Evolutionary conservation across 2,329 filamentous ascomycete genomes (phyloP).

Genomic region (Fusarium compactum): DNA sequence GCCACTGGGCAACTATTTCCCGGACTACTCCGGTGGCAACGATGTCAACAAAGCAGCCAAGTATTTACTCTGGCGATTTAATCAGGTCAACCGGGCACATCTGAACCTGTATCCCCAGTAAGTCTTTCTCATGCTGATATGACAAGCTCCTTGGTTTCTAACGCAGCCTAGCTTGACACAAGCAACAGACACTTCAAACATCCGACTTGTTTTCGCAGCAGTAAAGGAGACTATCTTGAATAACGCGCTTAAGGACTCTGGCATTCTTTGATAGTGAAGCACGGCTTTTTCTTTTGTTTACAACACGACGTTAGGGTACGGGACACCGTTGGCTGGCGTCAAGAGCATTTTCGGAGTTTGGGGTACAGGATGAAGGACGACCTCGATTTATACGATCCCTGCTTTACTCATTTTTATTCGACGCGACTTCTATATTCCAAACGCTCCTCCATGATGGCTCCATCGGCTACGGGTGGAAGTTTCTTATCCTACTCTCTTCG

Average conservation of each 20-base stretch:
- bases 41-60: slow-evolving; percentile 99
- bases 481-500: slow-evolving; percentile 20
- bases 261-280: slow-evolving; percentile 77
- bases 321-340: slow-evolving; percentile 43
- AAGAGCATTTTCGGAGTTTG: slow-evolving; percentile 48
- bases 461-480: slow-evolving; percentile 21
- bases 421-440: slow-evolving; percentile 34
- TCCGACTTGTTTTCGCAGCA: slow-evolving; percentile 95
- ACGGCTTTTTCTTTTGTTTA: slow-evolving; percentile 34
- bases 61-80: slow-evolving; percentile 97
- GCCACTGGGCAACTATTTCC: slow-evolving; percentile 94
- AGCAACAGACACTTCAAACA: slow-evolving; percentile 98
- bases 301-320: slow-evolving; percentile 43
- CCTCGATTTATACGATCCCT: slow-evolving; percentile 40
- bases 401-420: slow-evolving; percentile 29
- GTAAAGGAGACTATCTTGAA: slow-evolving; percentile 99
- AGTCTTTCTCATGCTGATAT: slow-evolving; percentile 51
- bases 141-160: slow-evolving; percentile 12
- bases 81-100: slow-evolving; percentile 96
- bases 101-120: slow-evolving; percentile 98
- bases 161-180: slow-evolving; percentile 81
- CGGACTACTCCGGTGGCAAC: slow-evolving; percentile 96
- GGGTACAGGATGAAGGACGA: slow-evolving; percentile 40
- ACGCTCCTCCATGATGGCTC: slow-evolving; percentile 28
- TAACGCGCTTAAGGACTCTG: slow-evolving; percentile 97